Conservation (phyloP, 176 grass and related monocot genomes). For the Aegilops tauschii region DNA sequence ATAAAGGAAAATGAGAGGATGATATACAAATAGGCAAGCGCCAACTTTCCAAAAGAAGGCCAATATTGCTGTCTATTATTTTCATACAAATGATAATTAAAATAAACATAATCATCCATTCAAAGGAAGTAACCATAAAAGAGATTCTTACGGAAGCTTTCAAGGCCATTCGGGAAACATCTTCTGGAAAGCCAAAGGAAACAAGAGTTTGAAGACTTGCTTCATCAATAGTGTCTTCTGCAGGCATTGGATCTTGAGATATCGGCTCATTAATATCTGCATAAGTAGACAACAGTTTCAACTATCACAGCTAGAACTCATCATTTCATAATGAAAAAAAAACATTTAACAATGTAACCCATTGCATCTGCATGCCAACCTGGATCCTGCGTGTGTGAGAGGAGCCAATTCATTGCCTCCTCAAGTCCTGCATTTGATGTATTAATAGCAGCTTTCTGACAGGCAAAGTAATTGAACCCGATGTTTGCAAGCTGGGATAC, state of each 20-base stretch:
- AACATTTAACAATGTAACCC: not conserved
- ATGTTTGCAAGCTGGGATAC: slow-evolving; percentile 86
- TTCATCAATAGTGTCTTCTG: slow-evolving; percentile 70
- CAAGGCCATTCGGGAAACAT: slow-evolving; percentile 77
- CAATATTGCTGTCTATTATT: not conserved
- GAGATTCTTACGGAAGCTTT: slow-evolving; percentile 80
- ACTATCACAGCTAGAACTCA: not conserved
- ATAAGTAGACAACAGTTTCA: not conserved
- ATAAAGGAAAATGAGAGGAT: not conserved
- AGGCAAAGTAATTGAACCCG: slow-evolving; percentile 94
- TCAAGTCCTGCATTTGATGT: slow-evolving; percentile 86
- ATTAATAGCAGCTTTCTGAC: slow-evolving; percentile 96
- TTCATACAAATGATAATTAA: not conserved
- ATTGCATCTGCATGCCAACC: slow-evolving; percentile 37
- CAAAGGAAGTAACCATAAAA: not conserved
- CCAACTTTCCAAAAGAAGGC: not conserved
- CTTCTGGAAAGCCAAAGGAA: slow-evolving; percentile 92
- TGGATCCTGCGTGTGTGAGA: slow-evolving; percentile 94
- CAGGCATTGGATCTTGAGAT: slow-evolving; percentile 41
- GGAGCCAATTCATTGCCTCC: slow-evolving; percentile 94
- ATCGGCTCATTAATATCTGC: slow-evolving; percentile 94
- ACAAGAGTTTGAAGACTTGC: slow-evolving; percentile 83
- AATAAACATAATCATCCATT: not conserved
- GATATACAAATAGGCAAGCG: not conserved
- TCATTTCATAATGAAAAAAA: not conserved